Evolutionary conservation across 179 eudicot species (phyloP).

Genomic region (Dionaea muscipula): DNA sequence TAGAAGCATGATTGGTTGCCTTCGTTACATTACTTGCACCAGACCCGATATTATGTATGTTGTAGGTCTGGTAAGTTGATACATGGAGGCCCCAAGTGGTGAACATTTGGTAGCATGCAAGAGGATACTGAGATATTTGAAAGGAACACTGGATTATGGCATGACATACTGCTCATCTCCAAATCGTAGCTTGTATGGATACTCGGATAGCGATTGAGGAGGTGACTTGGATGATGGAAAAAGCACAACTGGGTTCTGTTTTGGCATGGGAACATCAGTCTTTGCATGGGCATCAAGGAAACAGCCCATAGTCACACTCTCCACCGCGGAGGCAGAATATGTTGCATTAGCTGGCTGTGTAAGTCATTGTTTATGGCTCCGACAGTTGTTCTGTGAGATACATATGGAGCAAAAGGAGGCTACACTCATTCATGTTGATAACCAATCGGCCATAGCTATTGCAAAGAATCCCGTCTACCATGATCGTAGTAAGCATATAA

Average conservation of each 20-base stretch:
- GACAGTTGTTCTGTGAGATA: neutral
- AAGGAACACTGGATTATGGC: neutral
- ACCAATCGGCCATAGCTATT: neutral
- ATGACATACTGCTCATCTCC: neutral
- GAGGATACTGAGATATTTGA: no score
- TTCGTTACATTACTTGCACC: no score
- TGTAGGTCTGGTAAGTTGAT: neutral
- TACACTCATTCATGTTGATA: no score
- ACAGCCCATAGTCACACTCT: neutral
- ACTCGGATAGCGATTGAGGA: neutral
- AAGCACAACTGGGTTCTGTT: neutral
- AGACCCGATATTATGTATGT: neutral
- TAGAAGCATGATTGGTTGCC: neutral
- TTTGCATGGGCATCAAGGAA: no score
- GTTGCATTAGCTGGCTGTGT: neutral
- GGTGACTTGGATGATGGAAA: neutral
- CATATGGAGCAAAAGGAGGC: no score
- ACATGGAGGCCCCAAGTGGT: neutral
- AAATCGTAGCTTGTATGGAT: neutral
- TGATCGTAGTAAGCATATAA: no score
- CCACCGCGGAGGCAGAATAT: neutral
- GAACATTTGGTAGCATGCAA: neutral
- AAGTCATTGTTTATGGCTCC: neutral
- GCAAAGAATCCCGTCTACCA: neutral
- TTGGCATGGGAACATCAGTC: neutral